Evolutionary conservation across 768 basidiomycete genomes (phyloP).

Genomic region (Clitopilus passeckerianus): DNA sequence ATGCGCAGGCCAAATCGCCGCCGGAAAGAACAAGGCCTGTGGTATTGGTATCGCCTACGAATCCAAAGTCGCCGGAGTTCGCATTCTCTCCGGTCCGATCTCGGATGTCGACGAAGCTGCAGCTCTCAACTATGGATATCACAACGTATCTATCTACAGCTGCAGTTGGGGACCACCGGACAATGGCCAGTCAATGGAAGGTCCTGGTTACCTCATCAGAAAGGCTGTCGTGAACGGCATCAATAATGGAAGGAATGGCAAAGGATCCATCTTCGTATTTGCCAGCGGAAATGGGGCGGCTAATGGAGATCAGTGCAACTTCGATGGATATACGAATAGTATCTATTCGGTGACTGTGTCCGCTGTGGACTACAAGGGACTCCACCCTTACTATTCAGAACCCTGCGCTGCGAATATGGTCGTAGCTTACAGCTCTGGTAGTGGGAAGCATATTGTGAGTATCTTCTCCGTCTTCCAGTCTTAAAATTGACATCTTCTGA

Average conservation of each 20-base stretch:
- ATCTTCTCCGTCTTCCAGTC: constrained; percentile 2
- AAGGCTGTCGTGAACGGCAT: constrained; percentile 95
- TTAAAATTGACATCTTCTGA: constrained; percentile 10
- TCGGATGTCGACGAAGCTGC: constrained; percentile 95
- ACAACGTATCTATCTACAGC: constrained; percentile 89
- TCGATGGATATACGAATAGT: constrained; percentile 98
- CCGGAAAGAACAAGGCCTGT: constrained; percentile 87
- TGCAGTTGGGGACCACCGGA: constrained; percentile 99
- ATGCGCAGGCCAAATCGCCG: constrained; percentile 95
- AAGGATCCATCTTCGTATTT: constrained; percentile 94
- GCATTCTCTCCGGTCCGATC: constrained; percentile 93
- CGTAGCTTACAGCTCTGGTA: constrained; percentile 93
- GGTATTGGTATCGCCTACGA: constrained; percentile 93
- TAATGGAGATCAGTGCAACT: constrained; percentile 95
- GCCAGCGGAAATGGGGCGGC: constrained; percentile 95
- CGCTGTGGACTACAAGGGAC: constrained; percentile 88
- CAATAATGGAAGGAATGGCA: constrained; percentile 82
- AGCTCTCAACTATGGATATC: constrained; percentile 90
- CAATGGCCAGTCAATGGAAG: constrained; percentile 93
- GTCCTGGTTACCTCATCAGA: constrained; percentile 83
- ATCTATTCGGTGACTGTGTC: constrained; percentile 96
- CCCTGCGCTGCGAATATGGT: constrained; percentile 97
- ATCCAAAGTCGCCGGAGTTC: constrained; percentile 88
- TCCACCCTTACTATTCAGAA: constrained; percentile 97
- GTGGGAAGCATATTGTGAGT: constrained; percentile 88